Conservation (phyloP, 331 rosid species). For the Quercus lobata region DNA sequence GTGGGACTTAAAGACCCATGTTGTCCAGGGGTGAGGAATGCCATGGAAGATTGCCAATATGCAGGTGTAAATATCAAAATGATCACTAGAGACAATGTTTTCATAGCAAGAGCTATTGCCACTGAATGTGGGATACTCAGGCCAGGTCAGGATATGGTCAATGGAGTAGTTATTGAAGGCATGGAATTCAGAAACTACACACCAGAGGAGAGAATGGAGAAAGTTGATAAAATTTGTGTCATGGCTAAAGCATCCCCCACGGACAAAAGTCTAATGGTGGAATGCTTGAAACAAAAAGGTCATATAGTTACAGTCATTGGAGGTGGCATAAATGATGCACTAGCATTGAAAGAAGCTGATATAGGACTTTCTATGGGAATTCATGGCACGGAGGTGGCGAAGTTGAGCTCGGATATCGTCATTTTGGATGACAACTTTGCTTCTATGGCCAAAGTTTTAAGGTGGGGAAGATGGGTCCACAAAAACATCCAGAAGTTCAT, state of each 20-base stretch:
- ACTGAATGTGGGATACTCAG: constrained; percentile 32
- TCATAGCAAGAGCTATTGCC: constrained; percentile 38
- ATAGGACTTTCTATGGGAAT: constrained; percentile 43
- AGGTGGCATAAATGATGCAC: constrained; percentile 46
- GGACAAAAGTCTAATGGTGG: constrained; percentile 33
- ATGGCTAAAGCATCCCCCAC: constrained; percentile 32
- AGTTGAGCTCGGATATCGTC: constrained; percentile 39
- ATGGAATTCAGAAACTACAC: constrained; percentile 25
- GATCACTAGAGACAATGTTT: constrained; percentile 41
- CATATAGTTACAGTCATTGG: constrained; percentile 39
- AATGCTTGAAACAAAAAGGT: constrained; percentile 32
- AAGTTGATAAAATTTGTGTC: constrained; percentile 25
- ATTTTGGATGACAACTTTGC: constrained; percentile 44
- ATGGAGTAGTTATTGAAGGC: constrained; percentile 27
- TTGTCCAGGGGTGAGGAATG: constrained; percentile 28
- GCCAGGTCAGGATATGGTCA: background rate
- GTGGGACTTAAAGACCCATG: constrained; percentile 32
- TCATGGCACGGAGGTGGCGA: constrained; percentile 40
- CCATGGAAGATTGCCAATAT: constrained; percentile 24
- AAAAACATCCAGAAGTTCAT: constrained; percentile 42
- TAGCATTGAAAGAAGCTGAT: constrained; percentile 27
- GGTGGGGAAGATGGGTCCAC: constrained; percentile 46
- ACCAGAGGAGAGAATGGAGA: constrained; percentile 18
- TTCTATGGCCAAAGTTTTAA: constrained; percentile 29
- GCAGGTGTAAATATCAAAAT: constrained; percentile 26